phyloP scores from a whole-genome alignment of 352 stramenopile species.

The Aphanomyces invadans region DNA sequence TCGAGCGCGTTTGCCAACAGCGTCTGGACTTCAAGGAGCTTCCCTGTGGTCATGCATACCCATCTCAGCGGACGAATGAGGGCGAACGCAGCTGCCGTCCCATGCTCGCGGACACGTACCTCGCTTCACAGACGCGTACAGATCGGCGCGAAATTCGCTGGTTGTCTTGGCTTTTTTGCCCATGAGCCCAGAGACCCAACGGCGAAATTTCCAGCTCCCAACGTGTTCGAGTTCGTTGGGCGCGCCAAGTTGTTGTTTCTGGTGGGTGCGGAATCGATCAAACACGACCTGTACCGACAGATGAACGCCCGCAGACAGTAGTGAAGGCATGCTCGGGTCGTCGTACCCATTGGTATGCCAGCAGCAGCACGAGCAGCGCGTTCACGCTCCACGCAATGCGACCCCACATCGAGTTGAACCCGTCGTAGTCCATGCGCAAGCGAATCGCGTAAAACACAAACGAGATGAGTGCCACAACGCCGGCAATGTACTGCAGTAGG shows the following conservation, averaged over 20 bases:
- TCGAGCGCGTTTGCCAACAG: constrained; percentile 1
- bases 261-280: constrained; percentile 66
- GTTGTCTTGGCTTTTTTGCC: constrained; percentile 34
- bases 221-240: constrained; percentile 77
- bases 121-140: constrained; percentile 62
- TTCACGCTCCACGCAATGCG: background rate
- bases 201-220: constrained; percentile 46
- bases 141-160: constrained; percentile 38
- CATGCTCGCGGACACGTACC: no score
- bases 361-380: background rate
- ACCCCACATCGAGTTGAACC: constrained; percentile 1
- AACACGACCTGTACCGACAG: constrained; percentile 34
- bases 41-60: no score
- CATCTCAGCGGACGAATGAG: no score
- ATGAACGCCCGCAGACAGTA: no score
- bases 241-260: constrained; percentile 73
- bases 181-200: constrained; percentile 47
- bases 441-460: constrained; percentile 6
- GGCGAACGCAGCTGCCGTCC: no score
- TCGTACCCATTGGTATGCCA: background rate
- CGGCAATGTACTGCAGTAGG: background rate
- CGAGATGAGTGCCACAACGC: background rate
- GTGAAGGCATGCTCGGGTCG: background rate
- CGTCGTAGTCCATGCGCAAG: background rate
- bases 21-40: constrained; percentile 31